A percentile compares a stretch with the other conserved stretches of the same genome.
Conservation (phyloP, 345 rosid genomes). For the Hibiscus mutabilis region DNA sequence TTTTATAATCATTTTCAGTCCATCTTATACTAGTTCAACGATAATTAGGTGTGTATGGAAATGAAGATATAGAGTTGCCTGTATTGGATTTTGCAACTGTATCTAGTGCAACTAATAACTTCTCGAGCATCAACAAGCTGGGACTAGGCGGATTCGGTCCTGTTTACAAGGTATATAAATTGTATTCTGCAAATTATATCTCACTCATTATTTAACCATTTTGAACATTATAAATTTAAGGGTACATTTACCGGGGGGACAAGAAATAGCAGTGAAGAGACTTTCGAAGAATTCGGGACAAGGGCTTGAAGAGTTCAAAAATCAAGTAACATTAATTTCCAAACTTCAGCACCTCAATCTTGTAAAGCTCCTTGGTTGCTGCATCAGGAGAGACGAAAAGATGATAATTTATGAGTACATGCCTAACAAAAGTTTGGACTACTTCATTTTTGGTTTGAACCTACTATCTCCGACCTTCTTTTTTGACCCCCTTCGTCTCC, state of each 20-base stretch:
- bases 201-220: not conserved
- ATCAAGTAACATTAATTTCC: not conserved
- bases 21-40: no score
- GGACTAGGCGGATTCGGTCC: conserved; percentile 6
- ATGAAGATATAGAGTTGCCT: not conserved
- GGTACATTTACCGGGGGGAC: not conserved
- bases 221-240: not conserved
- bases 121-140: not conserved
- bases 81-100: not conserved
- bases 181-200: no score
- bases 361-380: conserved; percentile 13
- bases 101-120: not conserved
- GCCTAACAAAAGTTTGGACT: conserved; percentile 20
- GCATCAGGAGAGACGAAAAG: conserved; percentile 1
- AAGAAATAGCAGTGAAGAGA: conserved; percentile 1
- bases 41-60: not conserved
- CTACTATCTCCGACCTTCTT: no score
- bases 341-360: conserved; percentile 14
- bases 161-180: conserved; percentile 1
- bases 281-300: conserved; percentile 6
- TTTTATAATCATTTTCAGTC: not conserved
- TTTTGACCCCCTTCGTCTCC: no score
- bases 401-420: conserved; percentile 28
- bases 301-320: conserved; percentile 14
- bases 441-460: conserved; percentile 1